These are phyloP conservation scores for Ascochyta clinopodiicola DNA, from an alignment of 2,329 filamentous ascomycete genomes.

Conservation along the genomic window DNA sequence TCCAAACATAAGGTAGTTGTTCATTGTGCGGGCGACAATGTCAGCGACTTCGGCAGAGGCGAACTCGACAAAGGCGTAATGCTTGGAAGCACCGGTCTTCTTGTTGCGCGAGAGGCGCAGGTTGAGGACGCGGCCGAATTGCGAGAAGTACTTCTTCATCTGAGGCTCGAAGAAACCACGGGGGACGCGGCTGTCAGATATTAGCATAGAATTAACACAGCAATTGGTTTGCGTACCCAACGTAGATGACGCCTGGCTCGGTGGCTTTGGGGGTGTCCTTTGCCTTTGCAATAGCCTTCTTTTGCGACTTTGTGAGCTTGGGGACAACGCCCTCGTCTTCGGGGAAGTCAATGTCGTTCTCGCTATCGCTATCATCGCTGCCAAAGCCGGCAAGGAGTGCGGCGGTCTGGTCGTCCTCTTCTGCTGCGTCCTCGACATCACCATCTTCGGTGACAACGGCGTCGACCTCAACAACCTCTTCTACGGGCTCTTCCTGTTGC, in stretches of 20 bases:
- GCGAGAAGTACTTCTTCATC: constrained; percentile 90
- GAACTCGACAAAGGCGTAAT: constrained; percentile 96
- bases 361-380: constrained; percentile 50
- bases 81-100: constrained; percentile 87
- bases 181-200: constrained; percentile 70
- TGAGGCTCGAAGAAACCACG: constrained; percentile 98
- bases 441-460: constrained; percentile 20
- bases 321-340: constrained; percentile 47
- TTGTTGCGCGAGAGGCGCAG: constrained; percentile 90
- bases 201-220: not conserved
- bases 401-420: constrained; percentile 57
- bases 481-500: constrained; percentile 27
- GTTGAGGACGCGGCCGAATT: constrained; percentile 83
- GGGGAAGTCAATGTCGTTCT: constrained; percentile 45
- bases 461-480: constrained; percentile 24
- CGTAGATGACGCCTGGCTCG: constrained; percentile 81
- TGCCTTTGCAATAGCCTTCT: constrained; percentile 57
- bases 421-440: constrained; percentile 29
- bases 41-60: constrained; percentile 77
- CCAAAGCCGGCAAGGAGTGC: constrained; percentile 60
- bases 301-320: constrained; percentile 35
- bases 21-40: constrained; percentile 94
- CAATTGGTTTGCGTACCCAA: constrained; percentile 63
- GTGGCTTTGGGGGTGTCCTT: constrained; percentile 59
- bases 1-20: constrained; percentile 94